phyloP scores from a whole-genome alignment of 139 green algal species.

The Tetraselmis striata region DNA sequence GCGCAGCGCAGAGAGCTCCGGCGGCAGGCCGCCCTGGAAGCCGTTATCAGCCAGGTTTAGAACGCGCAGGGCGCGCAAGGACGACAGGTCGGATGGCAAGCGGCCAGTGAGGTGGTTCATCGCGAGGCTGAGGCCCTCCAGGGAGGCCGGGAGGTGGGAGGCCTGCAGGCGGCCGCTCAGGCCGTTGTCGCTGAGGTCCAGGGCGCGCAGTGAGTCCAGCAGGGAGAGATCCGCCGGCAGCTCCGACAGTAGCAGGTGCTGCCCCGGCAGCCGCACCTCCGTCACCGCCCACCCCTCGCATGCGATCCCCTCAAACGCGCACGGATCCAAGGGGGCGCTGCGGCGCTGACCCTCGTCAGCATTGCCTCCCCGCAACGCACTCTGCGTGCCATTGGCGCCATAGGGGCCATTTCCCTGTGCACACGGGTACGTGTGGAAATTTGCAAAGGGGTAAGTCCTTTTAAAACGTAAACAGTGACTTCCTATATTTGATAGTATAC shows the following conservation, averaged over 20 bases:
- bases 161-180: not conserved
- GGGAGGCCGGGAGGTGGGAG: not conserved
- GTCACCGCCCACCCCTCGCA: not conserved
- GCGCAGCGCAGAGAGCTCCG: not conserved
- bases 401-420: not conserved
- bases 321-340: no score
- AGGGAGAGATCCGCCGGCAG: not conserved
- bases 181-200: not conserved
- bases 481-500: no score
- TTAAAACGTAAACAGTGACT: not conserved
- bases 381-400: no score
- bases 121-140: not conserved
- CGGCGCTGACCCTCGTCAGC: not conserved
- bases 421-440: not conserved
- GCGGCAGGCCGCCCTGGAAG: not conserved
- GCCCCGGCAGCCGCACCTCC: not conserved
- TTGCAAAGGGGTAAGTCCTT: not conserved
- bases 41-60: not conserved
- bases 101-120: not conserved
- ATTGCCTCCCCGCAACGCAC: no score
- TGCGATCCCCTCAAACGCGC: not conserved
- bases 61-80: not conserved
- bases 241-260: not conserved
- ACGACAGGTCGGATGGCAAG: not conserved
- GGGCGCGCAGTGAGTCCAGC: not conserved